A percentile compares a stretch with the other conserved stretches of the same genome.
These are phyloP conservation scores for Candida takata DNA, from an alignment of 805 yeast genomes.

Conservation along the genomic window DNA sequence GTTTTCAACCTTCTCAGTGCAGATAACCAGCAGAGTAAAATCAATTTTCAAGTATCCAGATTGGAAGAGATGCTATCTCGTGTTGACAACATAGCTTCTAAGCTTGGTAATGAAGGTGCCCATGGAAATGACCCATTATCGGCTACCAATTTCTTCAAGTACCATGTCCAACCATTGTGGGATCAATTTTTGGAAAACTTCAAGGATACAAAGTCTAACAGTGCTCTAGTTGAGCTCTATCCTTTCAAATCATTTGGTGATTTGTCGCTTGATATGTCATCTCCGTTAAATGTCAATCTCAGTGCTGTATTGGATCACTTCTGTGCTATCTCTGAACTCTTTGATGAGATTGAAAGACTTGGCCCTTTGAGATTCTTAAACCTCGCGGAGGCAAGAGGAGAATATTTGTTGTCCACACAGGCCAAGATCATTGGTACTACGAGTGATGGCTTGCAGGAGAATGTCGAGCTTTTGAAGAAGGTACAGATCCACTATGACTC, in stretches of 20 bases:
- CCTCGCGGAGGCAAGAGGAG: slow-evolving; percentile 11
- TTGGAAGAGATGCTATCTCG: slow-evolving; percentile 13
- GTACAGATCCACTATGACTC: slow-evolving; percentile 1
- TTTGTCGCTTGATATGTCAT: not conserved
- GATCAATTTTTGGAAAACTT: slow-evolving; percentile 1
- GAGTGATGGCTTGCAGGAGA: slow-evolving; percentile 12
- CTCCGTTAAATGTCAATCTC: not conserved
- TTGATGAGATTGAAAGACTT: slow-evolving; percentile 18
- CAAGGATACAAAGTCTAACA: not conserved
- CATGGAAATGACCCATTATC: slow-evolving; percentile 33
- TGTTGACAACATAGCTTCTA: slow-evolving; percentile 27
- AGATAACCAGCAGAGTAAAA: not conserved
- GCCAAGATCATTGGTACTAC: slow-evolving; percentile 27
- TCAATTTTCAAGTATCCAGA: slow-evolving; percentile 6
- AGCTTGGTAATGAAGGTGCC: slow-evolving; percentile 27
- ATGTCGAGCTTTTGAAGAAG: slow-evolving; percentile 9
- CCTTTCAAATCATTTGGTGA: slow-evolving; percentile 11
- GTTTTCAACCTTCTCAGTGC: slow-evolving; percentile 8
- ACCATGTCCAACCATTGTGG: slow-evolving; percentile 19
- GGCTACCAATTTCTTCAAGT: slow-evolving; percentile 27
- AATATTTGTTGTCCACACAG: slow-evolving; percentile 21
- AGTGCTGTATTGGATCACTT: slow-evolving; percentile 3
- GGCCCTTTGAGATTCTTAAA: slow-evolving; percentile 23
- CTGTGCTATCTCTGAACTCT: slow-evolving; percentile 18
- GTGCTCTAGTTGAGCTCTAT: slow-evolving; percentile 2